These are phyloP conservation scores for Aspergillus alliaceus DNA, from an alignment of 2,329 filamentous ascomycete genomes.

Conservation along the genomic window DNA sequence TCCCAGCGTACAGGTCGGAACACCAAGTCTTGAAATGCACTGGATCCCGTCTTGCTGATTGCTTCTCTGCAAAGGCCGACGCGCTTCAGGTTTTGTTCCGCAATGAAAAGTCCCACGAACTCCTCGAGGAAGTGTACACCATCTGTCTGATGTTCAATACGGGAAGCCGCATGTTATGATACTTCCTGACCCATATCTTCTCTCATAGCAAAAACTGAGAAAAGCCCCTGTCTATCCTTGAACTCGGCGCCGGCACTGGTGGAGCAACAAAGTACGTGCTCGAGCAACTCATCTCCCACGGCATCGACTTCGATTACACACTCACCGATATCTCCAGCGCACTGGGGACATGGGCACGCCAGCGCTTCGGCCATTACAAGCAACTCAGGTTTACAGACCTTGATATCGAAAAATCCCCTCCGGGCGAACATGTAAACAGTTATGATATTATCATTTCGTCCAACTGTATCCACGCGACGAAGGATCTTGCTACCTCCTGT, in stretches of 20 bases:
- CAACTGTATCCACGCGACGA: conserved; percentile 34
- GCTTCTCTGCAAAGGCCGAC: conserved; percentile 38
- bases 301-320: conserved; percentile 29
- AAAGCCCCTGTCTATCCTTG: too few relatives aligned
- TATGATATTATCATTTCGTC: conserved; percentile 28
- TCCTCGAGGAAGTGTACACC: conserved; percentile 41
- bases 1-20: conserved; percentile 35
- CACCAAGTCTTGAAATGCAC: conserved; percentile 34
- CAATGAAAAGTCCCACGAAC: conserved; percentile 21
- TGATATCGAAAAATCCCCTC: conserved; percentile 16
- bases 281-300: conserved; percentile 8
- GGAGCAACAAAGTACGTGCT: conserved; percentile 32
- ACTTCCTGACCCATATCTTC: too few relatives aligned
- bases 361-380: conserved; percentile 13
- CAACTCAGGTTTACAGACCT: too few relatives aligned
- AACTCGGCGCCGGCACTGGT: conserved; percentile 41
- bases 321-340: conserved; percentile 36
- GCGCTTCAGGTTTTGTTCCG: conserved; percentile 43
- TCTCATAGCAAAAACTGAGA: too few relatives aligned
- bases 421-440: neutral
- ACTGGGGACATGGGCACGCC: conserved; percentile 26
- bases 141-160: conserved; percentile 29
- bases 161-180: too few relatives aligned
- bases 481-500: conserved; percentile 9
- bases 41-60: conserved; percentile 37